Base-by-base conservation (phyloP, 768 basidiomycete genomes). In the Leccinum uliginosum region DNA sequence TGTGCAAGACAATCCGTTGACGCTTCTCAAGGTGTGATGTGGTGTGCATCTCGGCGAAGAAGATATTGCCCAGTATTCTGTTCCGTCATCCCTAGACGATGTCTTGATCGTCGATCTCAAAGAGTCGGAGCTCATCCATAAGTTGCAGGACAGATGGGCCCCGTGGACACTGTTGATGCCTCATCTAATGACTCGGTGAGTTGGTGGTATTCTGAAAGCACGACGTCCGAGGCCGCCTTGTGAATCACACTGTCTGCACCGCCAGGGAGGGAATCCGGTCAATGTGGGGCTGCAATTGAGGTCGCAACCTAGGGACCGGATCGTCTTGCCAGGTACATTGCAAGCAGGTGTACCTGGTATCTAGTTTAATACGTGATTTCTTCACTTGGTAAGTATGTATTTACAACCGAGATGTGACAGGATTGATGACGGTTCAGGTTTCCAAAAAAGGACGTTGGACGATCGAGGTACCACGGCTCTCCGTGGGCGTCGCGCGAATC, bases 121-220 rank as follows among this genome's bases (percentile, higher is more conserved):
- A 26, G 85, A 90, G 55, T 80, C 83, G 2, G 78, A 79, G 45
- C 80, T 84, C 1, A 80, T 89, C 14, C 76, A 87, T 90, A 69
- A 54, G 85, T 70, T 10, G 10, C n/a, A 11, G 17, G n/a, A 32
- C 45, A 45, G 56, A 2, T 5, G n/a, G n/a, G 30, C 40, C 55
- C 23, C 55, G n/a, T 23, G 10, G 53, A 19, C 56, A 34, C 57
- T 45, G 11, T 55, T 53, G 35, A 65, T 21, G 7, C 45, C 9
- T 55, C 57, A 1, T 17, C 1, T 56, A 94, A 92, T 94, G 58
- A n/a, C n/a, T n/a, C n/a, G 76, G 84, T 35, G 79, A 83, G 0
- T 76, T 74, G 29, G 73, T 86, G 4, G 78, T 84, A 1, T 98
- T 97, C 70, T 94, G 91, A 88, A 68, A 78, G 8, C 59, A 80